Evolutionary conservation across 495 filamentous ascomycete species (phyloP).

Genomic region (Baudoinia panamericana): DNA sequence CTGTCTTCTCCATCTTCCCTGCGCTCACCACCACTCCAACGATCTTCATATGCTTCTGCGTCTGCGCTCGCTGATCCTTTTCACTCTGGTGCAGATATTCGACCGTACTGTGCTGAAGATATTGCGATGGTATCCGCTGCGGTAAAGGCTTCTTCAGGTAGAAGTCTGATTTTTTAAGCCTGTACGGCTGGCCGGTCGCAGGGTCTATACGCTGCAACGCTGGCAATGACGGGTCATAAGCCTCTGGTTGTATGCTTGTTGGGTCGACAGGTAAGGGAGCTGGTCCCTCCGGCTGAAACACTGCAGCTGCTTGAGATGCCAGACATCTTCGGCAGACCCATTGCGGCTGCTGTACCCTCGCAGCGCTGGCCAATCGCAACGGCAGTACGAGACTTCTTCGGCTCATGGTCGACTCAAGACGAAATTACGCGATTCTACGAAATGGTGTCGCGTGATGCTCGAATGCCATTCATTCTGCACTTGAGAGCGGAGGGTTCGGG

Average conservation of each 20-base stretch:
- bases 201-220: slow-evolving; percentile 1
- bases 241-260: neutral
- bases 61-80: slow-evolving; percentile 3
- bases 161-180: slow-evolving; percentile 6
- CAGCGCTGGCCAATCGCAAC: slow-evolving; percentile 1
- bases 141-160: slow-evolving; percentile 10
- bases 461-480: neutral
- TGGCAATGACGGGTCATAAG: slow-evolving; percentile 10
- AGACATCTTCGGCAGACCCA: slow-evolving; percentile 18
- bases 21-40: slow-evolving; percentile 53
- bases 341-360: neutral
- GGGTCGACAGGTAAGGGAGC: neutral
- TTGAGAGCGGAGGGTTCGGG: too few relatives aligned
- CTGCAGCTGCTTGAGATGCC: slow-evolving; percentile 12
- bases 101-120: slow-evolving; percentile 13
- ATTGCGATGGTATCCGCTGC: slow-evolving; percentile 14
- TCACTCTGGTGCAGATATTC: slow-evolving; percentile 6
- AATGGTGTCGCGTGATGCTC: slow-evolving; percentile 9
- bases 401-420: slow-evolving; percentile 4
- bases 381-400: slow-evolving; percentile 10
- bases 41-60: slow-evolving; percentile 16
- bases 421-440: neutral
- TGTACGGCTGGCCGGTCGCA: slow-evolving; percentile 1
- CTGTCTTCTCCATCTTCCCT: slow-evolving; percentile 56
- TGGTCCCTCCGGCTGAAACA: too few relatives aligned